Conservation (phyloP, 495 filamentous ascomycete species). For the Annulohypoxylon maeteangense region DNA sequence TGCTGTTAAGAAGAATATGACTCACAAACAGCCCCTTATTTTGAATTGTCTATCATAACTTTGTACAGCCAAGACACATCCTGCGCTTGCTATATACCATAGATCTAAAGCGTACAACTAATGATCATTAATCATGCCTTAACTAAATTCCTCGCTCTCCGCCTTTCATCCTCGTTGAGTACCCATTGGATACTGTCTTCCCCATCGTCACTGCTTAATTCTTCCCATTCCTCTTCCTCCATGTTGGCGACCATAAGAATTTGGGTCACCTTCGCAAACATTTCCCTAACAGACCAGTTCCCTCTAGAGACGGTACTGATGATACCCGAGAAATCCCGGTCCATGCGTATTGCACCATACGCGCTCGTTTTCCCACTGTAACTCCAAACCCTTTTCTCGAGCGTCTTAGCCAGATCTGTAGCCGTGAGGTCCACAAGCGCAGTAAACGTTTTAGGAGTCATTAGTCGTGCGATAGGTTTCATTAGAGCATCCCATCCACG, state of each 20-base stretch:
- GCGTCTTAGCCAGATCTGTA: conserved; percentile 72
- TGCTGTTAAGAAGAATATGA: not conserved
- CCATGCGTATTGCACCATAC: conserved; percentile 85
- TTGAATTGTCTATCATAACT: conserved; percentile 6
- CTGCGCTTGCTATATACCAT: conserved; percentile 2
- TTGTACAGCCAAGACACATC: conserved; percentile 16
- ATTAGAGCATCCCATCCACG: conserved; percentile 85
- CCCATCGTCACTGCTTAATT: conserved; percentile 55
- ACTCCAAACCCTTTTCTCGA: conserved; percentile 92
- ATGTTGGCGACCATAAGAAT: conserved; percentile 91
- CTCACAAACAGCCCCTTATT: not conserved
- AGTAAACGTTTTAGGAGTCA: conserved; percentile 77
- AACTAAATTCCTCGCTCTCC: conserved; percentile 62
- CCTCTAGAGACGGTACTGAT: conserved; percentile 79
- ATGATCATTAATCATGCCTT: conserved; percentile 34
- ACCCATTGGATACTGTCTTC: conserved; percentile 65
- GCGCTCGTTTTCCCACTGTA: conserved; percentile 83
- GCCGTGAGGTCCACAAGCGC: conserved; percentile 77
- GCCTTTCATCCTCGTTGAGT: conserved; percentile 64
- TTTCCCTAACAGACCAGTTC: conserved; percentile 81
- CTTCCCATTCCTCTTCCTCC: conserved; percentile 98
- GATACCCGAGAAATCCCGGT: conserved; percentile 86
- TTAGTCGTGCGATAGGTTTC: conserved; percentile 82
- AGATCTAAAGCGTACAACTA: not conserved
- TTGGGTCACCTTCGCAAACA: conserved; percentile 82